Evolutionary conservation across 768 basidiomycete genomes (phyloP), one percentile per base, ranked within the genome.

Genomic region (Mycena crocata): DNA sequence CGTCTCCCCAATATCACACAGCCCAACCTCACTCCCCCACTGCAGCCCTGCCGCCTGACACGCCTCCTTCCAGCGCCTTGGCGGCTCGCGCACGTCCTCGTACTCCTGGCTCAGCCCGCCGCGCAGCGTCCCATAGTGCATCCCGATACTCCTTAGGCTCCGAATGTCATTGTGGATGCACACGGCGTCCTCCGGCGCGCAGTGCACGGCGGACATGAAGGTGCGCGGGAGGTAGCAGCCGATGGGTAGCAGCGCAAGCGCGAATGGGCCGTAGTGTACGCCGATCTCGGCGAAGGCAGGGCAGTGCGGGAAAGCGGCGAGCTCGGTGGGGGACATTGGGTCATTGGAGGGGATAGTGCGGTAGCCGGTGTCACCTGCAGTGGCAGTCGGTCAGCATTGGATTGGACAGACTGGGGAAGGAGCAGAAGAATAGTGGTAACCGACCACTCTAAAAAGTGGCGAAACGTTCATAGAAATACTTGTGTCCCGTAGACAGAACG

Each of bases 241-340:
- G 30, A 91, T 91, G 0, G 91, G 91, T 63, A 93, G 88, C 75
- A 91, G 74, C 10, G 89, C 89, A 30, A 92, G 76, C 72, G 92
- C 90, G 69, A 93, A 89, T 3, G 40, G n/a, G 0, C 89, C 90
- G 66, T 88, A 87, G 13, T 72, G 74, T 45, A 86, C 80, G 1
- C 92, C 93, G 54, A 94, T 89, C 75, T 90, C 84, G 70, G 84
- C 84, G 76, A 94, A 94, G 8, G 85, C 92, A 5, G 92, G 92
- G 74, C 92, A 93, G 13, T 80, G 75, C 0, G 89, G 86, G 5
- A 85, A 79, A 15, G 76, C 74, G 24, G 23, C 9, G 14, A 30
- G 35, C 2, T 84, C 62, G 34, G 44, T 42, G 35, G 39, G 80
- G 76, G 82, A 86, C 67, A n/a, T n/a, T n/a, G 80, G 83, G 75